Conservation (phyloP, 2,329 filamentous ascomycete species). For the Cercospora nicotianae region DNA sequence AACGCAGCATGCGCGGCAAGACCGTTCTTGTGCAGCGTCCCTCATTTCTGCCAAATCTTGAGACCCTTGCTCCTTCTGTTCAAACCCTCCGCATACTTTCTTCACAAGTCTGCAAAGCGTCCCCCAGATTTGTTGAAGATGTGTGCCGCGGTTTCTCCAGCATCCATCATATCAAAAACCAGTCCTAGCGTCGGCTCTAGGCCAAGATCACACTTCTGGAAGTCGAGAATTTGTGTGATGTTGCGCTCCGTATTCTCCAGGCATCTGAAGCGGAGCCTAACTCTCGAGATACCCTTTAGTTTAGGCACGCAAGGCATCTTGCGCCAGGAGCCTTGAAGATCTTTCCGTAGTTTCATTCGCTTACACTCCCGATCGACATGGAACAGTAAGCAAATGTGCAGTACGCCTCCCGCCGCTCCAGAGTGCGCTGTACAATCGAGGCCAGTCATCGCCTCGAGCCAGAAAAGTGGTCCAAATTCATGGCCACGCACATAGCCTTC, state of each 20-base stretch:
- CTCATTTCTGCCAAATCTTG: too few relatives aligned
- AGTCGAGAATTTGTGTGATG: too few relatives aligned
- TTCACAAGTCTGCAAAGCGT: not conserved
- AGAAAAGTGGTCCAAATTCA: not conserved
- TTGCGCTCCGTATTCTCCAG: too few relatives aligned
- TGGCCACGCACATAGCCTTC: not conserved
- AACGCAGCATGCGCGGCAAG: not conserved
- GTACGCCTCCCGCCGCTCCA: not conserved
- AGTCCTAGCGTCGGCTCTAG: not conserved
- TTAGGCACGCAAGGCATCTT: not conserved
- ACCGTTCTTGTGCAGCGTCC: too few relatives aligned
- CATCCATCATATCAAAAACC: not conserved
- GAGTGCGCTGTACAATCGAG: not conserved
- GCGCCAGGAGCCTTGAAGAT: not conserved
- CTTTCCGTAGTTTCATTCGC: not conserved
- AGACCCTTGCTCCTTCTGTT: too few relatives aligned
- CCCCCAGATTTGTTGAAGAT: not conserved
- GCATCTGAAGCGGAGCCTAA: not conserved
- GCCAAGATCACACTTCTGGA: not conserved
- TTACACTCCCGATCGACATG: not conserved
- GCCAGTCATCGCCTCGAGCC: not conserved
- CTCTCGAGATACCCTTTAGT: not conserved
- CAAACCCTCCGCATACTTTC: too few relatives aligned
- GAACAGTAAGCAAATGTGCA: not conserved
- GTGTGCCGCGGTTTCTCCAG: not conserved